Evolutionary conservation across 495 filamentous ascomycete genomes (phyloP).

Genomic region (Cercophora scortea): DNA sequence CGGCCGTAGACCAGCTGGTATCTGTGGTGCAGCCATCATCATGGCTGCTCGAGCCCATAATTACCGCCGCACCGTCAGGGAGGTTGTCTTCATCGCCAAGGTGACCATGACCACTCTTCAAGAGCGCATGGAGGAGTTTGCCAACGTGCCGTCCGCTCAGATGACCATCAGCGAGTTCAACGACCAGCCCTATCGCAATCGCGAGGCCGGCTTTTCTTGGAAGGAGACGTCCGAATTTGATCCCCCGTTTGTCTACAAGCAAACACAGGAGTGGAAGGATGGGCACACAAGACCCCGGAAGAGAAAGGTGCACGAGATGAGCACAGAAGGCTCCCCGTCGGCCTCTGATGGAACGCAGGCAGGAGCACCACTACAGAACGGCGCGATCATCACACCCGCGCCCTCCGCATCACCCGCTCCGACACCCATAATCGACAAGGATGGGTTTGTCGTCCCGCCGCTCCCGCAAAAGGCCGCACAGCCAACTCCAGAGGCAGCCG

Average conservation of each 20-base stretch:
- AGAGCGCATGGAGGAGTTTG: conserved; percentile 84
- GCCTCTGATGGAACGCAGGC: too few relatives aligned
- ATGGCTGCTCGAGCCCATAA: conserved; percentile 97
- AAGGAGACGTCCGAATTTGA: conserved; percentile 45
- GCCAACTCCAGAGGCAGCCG: conserved; percentile 4
- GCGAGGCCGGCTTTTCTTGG: conserved; percentile 35
- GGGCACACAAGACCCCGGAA: conserved; percentile 40
- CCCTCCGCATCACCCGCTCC: neutral
- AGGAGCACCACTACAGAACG: neutral
- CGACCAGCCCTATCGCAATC: conserved; percentile 18
- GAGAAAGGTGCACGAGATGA: conserved; percentile 17
- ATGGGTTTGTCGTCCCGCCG: conserved; percentile 22
- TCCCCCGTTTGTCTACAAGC: conserved; percentile 74
- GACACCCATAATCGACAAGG: conserved; percentile 14
- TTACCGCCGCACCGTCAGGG: conserved; percentile 80
- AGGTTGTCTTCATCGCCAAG: conserved; percentile 94
- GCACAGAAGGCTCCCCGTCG: neutral
- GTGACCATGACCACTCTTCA: conserved; percentile 86
- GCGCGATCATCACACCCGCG: neutral
- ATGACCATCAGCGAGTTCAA: conserved; percentile 85
- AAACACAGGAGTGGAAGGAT: conserved; percentile 43
- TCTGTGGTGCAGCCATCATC: conserved; percentile 90
- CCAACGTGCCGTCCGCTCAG: conserved; percentile 65
- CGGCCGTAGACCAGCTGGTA: conserved; percentile 84
- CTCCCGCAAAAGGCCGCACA: conserved; percentile 6